Percentiles rank a stretch among this genome's conserved stretches.
phyloP scores from a whole-genome alignment of 2,329 filamentous ascomycete species.

The Pezicula carpinea region DNA sequence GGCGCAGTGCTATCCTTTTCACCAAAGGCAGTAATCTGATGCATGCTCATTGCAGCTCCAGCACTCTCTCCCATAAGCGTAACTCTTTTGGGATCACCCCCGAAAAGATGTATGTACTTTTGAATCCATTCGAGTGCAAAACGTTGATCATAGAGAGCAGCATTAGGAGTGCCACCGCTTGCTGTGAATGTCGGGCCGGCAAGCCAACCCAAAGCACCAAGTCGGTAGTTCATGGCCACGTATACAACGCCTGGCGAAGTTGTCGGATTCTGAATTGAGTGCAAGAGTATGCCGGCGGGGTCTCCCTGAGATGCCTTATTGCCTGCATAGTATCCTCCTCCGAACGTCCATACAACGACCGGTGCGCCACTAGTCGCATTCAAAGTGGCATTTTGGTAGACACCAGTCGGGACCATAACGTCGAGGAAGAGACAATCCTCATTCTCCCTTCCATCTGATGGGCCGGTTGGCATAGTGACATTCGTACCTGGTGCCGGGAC shows the following conservation, averaged over 20 bases:
- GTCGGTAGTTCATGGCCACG: conserved; percentile 25
- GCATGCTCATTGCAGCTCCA: conserved; percentile 45
- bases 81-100: conserved; percentile 41
- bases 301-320: conserved; percentile 32
- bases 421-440: conserved; percentile 29
- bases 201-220: conserved; percentile 32
- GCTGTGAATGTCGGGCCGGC: conserved; percentile 36
- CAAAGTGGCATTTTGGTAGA: too few species aligned
- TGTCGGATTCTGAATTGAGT: conserved; percentile 11
- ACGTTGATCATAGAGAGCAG: conserved; percentile 45
- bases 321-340: conserved; percentile 37
- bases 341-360: conserved; percentile 43
- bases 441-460: neutral
- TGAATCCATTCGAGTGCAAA: conserved; percentile 51
- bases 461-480: too few species aligned
- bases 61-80: conserved; percentile 44
- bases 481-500: too few species aligned
- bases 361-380: conserved; percentile 19
- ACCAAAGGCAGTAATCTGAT: conserved; percentile 46
- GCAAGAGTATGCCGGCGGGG: conserved; percentile 31
- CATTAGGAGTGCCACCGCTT: conserved; percentile 38
- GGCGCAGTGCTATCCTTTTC: conserved; percentile 28
- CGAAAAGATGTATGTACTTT: conserved; percentile 45
- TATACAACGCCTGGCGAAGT: conserved; percentile 29
- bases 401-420: conserved; percentile 19